Percentiles rank a stretch among this genome's conserved stretches.
These are phyloP conservation scores for Boeremia lycopersici DNA, from an alignment of 2,329 filamentous ascomycete genomes.

Conservation along the genomic window DNA sequence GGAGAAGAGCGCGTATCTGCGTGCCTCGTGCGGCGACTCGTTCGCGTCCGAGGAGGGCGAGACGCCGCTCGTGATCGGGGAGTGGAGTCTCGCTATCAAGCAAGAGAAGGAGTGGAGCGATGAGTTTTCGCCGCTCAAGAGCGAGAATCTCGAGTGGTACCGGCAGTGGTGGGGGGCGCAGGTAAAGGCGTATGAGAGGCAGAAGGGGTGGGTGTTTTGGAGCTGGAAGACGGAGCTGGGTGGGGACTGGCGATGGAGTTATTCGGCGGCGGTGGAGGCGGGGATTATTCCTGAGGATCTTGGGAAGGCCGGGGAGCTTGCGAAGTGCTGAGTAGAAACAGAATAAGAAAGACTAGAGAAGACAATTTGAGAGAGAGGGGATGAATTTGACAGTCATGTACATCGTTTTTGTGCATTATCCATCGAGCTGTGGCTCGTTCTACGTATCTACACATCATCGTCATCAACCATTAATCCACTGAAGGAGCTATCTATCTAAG, in stretches of 20 bases:
- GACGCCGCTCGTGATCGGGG: conserved; percentile 61
- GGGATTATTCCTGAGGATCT: conserved; percentile 5
- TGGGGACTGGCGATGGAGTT: conserved; percentile 58
- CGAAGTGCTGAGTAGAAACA: not conserved
- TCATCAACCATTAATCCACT: conserved; percentile 1
- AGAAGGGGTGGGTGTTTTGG: conserved; percentile 66
- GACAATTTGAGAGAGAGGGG: not conserved
- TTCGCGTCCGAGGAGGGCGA: conserved; percentile 49
- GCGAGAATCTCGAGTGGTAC: conserved; percentile 57
- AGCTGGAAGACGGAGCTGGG: conserved; percentile 61
- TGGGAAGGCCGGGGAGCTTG: not conserved
- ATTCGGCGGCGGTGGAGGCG: conserved; percentile 35
- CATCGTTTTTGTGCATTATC: conserved; percentile 5
- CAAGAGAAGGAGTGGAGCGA: conserved; percentile 55
- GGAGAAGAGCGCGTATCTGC: conserved; percentile 57
- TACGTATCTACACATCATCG: conserved; percentile 4
- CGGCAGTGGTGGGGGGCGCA: conserved; percentile 63
- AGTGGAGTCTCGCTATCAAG: conserved; percentile 63
- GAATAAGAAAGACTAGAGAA: not conserved
- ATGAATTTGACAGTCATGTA: not conserved
- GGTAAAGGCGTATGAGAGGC: conserved; percentile 60
- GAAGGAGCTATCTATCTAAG: not conserved
- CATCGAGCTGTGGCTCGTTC: not conserved
- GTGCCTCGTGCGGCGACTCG: conserved; percentile 55
- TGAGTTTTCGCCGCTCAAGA: conserved; percentile 49